Base-by-base conservation (phyloP, 352 stramenopile genomes). In the Phytopythium montanum region DNA sequence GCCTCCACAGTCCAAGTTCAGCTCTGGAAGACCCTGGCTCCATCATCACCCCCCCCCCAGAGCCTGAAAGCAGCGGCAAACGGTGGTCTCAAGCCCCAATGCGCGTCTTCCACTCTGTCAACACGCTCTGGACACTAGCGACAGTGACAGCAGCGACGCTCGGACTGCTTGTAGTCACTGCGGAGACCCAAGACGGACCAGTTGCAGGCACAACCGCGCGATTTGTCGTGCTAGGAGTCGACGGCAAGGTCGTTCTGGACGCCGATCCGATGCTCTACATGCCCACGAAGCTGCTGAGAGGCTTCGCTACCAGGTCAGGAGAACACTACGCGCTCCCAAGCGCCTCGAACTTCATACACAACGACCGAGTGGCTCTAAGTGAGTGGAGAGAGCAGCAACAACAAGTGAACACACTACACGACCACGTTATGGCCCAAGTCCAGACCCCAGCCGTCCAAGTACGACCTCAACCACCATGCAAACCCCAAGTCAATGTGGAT, bases 191-290 rank as follows among this genome's bases (percentile, higher is more conserved):
- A 19, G 38, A 42, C 60, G 26, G 45, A 53, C 16, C 52, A 34
- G 21, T 13, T 45, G 39, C 53, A 60, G 21, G 65, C 12, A 6
- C 9, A 29, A n/a, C 77, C 28, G 49, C 65, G 16, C 68, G 67
- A 49, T 50, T 69, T 39, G 65, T 81, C 26, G 73, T 81, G 49
- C 60, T 81, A 3, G 65, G 65, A 5, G 67, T 58, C 10, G 68
- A 77, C 25, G 73, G 70, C 36, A 69, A 67, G 36, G 63, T 74
- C 1, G 56, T 81, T 18, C 51, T 58, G 18, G 64, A 62, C 21
- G 70, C 48, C 5, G 70, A 79, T 36, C 70, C 73, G 5, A 66
- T 42, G 34, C 55, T 72, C 21, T 79, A 75, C 61, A 64, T 77
- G 9, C 48, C 36, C 57, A 71, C 51, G 39, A 59, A 48, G 25